Conservation (phyloP, 108 stramenopile genomes). For the Skeletonema menzelii region DNA sequence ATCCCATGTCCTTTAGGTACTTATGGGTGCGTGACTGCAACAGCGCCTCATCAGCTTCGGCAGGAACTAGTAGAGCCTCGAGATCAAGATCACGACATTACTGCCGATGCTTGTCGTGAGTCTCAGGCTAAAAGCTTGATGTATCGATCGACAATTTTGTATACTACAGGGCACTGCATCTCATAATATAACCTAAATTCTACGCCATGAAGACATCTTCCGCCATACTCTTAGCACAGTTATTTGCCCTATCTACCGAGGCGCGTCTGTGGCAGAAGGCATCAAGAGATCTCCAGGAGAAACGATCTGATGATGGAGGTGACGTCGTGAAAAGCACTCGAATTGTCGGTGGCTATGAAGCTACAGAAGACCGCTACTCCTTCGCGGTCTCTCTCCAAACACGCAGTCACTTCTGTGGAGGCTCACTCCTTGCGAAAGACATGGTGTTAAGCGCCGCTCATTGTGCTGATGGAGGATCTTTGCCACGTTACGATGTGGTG, state of each 20-base stretch:
- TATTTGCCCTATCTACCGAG: neutral
- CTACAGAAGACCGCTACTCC: conserved; percentile 16
- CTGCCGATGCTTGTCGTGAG: no score
- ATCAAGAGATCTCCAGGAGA: neutral
- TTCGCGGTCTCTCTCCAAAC: conserved; percentile 37
- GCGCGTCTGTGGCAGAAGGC: neutral
- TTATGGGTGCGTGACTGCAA: no score
- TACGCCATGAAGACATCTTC: neutral
- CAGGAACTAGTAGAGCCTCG: no score
- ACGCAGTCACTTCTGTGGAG: conserved; percentile 40
- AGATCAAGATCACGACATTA: no score
- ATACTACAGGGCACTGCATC: no score
- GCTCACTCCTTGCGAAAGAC: conserved; percentile 46
- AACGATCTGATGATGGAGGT: neutral
- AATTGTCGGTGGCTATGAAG: conserved; percentile 28
- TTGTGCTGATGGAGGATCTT: conserved; percentile 1
- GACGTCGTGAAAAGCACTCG: neutral
- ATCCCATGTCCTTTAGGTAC: neutral
- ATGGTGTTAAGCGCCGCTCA: conserved; percentile 52
- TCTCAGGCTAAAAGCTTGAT: no score
- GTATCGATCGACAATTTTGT: no score
- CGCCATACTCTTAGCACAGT: neutral
- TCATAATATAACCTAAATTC: neutral
- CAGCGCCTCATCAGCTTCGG: no score
- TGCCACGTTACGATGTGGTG: neutral